Percentiles rank a stretch among this genome's conserved stretches.
These are phyloP conservation scores for Trypanosoma grayi DNA, from an alignment of 208 protist species.

Conservation along the genomic window DNA sequence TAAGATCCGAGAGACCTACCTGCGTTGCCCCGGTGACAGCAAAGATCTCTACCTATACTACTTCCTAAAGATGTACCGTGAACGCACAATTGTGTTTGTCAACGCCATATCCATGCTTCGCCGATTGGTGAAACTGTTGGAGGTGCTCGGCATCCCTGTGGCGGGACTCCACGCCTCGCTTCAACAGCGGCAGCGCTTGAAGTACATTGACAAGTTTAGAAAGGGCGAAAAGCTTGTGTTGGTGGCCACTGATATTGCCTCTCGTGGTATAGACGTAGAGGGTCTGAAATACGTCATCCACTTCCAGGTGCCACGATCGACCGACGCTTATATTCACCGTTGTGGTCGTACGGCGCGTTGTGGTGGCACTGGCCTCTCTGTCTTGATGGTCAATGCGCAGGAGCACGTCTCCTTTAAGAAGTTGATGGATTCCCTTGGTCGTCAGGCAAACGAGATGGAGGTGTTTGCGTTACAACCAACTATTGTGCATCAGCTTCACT, in stretches of 20 bases:
- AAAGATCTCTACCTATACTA: conserved; percentile 96
- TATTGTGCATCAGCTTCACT: conserved; percentile 77
- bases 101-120: conserved; percentile 94
- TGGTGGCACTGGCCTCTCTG: conserved; percentile 73
- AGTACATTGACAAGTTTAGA: conserved; percentile 95
- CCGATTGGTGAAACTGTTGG: conserved; percentile 91
- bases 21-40: conserved; percentile 92
- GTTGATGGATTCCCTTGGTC: conserved; percentile 73
- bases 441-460: conserved; percentile 61
- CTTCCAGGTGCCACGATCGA: conserved; percentile 95
- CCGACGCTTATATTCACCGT: conserved; percentile 97
- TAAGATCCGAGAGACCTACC: conserved; percentile 89
- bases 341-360: conserved; percentile 95
- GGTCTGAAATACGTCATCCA: conserved; percentile 96
- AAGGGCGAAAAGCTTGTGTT: conserved; percentile 67
- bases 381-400: conserved; percentile 81
- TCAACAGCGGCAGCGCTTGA: conserved; percentile 97
- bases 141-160: conserved; percentile 80
- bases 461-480: conserved; percentile 78
- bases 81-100: conserved; percentile 92
- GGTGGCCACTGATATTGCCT: conserved; percentile 93
- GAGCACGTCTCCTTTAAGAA: conserved; percentile 89
- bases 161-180: conserved; percentile 94
- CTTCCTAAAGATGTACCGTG: conserved; percentile 86
- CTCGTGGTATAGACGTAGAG: conserved; percentile 95